Conservation (phyloP, 2,329 filamentous ascomycete genomes). For the Fusarium odoratissimum region DNA sequence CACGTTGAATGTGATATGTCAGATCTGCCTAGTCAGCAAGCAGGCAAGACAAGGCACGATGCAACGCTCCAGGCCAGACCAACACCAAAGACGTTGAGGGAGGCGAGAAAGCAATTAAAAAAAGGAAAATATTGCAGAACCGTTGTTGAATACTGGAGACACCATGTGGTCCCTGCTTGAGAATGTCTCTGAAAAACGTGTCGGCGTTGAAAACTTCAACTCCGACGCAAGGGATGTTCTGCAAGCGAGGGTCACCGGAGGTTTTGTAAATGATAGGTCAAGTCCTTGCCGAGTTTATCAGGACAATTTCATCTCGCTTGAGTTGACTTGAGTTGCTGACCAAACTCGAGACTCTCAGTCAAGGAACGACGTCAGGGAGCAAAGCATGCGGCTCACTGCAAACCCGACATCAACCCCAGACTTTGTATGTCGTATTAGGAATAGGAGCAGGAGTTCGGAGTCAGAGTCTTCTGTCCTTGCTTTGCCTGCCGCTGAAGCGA, state of each 20-base stretch:
- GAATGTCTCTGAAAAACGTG: constrained; percentile 39
- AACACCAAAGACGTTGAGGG: constrained; percentile 17
- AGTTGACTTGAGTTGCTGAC: not conserved
- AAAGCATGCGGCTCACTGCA: constrained; percentile 22
- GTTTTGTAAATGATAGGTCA: constrained; percentile 13
- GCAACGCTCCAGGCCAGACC: constrained; percentile 28
- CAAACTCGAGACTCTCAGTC: constrained; percentile 5
- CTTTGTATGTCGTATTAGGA: constrained; percentile 7
- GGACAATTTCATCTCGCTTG: constrained; percentile 14
- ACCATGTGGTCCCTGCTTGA: constrained; percentile 25
- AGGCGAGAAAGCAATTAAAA: constrained; percentile 10
- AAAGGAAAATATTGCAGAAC: not conserved
- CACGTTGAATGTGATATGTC: constrained; percentile 38
- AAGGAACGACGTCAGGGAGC: constrained; percentile 16
- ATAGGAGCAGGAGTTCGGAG: constrained; percentile 1
- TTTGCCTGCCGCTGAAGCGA: constrained; percentile 34
- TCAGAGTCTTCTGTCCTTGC: not conserved
- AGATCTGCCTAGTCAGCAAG: constrained; percentile 33
- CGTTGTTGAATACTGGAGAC: constrained; percentile 27
- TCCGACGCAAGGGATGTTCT: constrained; percentile 15
- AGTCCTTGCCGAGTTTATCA: constrained; percentile 1
- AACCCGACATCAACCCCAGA: constrained; percentile 9
- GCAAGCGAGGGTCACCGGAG: not conserved
- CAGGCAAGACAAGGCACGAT: constrained; percentile 40
- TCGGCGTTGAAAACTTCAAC: constrained; percentile 11